phyloP scores from a whole-genome alignment of 768 basidiomycete species.

The Phanerochaete carnosa region DNA sequence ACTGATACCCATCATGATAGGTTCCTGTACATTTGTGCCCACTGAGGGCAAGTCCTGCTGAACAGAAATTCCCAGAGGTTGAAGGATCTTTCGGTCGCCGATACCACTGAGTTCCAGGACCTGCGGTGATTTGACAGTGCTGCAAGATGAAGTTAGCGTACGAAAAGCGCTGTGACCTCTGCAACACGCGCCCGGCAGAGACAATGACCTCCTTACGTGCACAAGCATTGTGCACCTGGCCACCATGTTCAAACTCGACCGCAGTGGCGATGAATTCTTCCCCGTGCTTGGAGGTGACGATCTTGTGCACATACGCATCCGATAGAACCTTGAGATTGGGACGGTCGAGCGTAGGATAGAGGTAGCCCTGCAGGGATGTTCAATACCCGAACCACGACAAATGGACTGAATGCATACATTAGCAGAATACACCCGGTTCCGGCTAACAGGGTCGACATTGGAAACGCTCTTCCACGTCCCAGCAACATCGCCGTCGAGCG shows the following conservation, averaged over 20 bases:
- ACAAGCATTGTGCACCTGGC: too few relatives aligned
- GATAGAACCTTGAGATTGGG: slow-evolving; percentile 29
- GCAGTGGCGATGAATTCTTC: slow-evolving; percentile 27
- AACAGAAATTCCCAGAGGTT: too few relatives aligned
- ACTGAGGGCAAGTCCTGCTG: too few relatives aligned
- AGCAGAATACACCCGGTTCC: slow-evolving; percentile 21
- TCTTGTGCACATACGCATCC: slow-evolving; percentile 17
- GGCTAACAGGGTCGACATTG: slow-evolving; percentile 17
- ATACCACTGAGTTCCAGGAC: too few relatives aligned
- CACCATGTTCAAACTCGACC: slow-evolving; percentile 31
- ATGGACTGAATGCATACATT: slow-evolving; percentile 13
- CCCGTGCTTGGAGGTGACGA: slow-evolving; percentile 11
- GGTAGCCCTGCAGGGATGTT: slow-evolving; percentile 8
- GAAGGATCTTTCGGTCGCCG: too few relatives aligned
- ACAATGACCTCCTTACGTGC: too few relatives aligned
- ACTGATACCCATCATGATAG: too few relatives aligned
- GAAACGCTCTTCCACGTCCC: slow-evolving; percentile 10
- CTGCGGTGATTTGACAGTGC: too few relatives aligned
- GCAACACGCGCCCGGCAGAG: too few relatives aligned
- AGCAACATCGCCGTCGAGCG: not conserved
- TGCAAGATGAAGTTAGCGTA: too few relatives aligned
- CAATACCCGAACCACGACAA: not conserved
- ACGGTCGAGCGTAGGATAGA: slow-evolving; percentile 20
- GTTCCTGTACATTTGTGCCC: too few relatives aligned
- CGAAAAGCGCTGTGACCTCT: too few relatives aligned